Percentiles rank a stretch among this genome's conserved stretches.
Evolutionary conservation across 2,329 filamentous ascomycete species (phyloP).

Genomic region (Cryoendolithus antarcticus): DNA sequence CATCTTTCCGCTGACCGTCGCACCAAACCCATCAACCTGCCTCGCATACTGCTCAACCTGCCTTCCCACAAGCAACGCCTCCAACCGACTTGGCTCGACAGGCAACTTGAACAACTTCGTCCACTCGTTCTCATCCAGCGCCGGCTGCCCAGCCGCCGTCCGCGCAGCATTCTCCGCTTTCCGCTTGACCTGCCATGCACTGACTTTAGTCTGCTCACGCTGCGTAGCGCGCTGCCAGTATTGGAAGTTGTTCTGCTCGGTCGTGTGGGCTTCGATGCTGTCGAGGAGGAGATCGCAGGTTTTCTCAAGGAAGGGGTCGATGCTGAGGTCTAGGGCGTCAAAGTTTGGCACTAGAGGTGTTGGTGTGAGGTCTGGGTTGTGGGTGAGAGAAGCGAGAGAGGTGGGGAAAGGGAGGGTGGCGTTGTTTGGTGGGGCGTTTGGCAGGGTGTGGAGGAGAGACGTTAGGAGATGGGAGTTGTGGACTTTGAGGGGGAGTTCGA

Average conservation of each 20-base stretch:
- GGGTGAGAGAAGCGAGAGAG: conserved; percentile 65
- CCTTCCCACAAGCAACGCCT: conserved; percentile 86
- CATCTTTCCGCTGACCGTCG: conserved; percentile 89
- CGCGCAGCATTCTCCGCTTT: conserved; percentile 89
- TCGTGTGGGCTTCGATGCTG: conserved; percentile 95
- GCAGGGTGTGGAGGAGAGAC: conserved; percentile 86
- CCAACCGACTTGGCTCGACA: conserved; percentile 80
- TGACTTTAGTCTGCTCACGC: conserved; percentile 92
- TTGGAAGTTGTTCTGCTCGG: conserved; percentile 98
- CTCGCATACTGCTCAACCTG: conserved; percentile 97
- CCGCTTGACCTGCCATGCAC: conserved; percentile 91
- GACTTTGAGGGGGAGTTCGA: conserved; percentile 77
- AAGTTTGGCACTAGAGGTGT: conserved; percentile 73
- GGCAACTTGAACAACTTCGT: conserved; percentile 96
- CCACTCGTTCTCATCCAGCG: conserved; percentile 94
- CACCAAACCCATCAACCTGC: conserved; percentile 93
- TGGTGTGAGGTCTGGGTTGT: conserved; percentile 45
- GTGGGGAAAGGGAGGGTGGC: conserved; percentile 59
- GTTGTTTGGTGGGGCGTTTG: conserved; percentile 48
- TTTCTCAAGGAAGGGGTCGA: conserved; percentile 97
- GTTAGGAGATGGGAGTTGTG: conserved; percentile 98
- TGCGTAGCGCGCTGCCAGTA: conserved; percentile 89
- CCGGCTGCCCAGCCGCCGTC: conserved; percentile 72
- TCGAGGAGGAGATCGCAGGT: conserved; percentile 93
- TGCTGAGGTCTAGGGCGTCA: conserved; percentile 79